These are phyloP conservation scores for Phaseolus coccineus DNA, from an alignment of 331 rosid genomes.

Conservation along the genomic window DNA sequence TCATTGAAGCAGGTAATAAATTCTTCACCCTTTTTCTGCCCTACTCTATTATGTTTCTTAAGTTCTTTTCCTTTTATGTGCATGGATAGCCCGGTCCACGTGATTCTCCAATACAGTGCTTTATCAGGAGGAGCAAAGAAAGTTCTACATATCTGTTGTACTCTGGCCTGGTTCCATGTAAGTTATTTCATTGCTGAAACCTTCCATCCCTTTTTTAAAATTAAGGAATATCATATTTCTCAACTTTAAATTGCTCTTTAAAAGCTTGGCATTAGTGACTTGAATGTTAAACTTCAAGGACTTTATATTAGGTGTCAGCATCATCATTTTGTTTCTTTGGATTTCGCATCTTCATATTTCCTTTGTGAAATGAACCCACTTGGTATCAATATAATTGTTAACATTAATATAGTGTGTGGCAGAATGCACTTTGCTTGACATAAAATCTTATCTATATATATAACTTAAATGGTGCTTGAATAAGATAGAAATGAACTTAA, in stretches of 20 bases:
- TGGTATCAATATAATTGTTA: constrained; percentile 1
- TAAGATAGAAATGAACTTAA: neutral
- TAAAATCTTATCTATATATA: constrained; percentile 1
- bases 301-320: neutral
- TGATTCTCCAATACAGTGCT: constrained; percentile 75
- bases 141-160: constrained; percentile 66
- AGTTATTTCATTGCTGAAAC: constrained; percentile 46
- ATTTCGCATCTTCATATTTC: neutral
- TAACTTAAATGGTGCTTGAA: neutral
- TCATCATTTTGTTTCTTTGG: neutral
- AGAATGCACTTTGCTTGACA: constrained; percentile 6
- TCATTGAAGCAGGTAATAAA: constrained; percentile 79
- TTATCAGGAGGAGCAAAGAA: constrained; percentile 73
- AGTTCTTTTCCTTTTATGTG: constrained; percentile 26
- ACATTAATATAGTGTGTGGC: neutral
- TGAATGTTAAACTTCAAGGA: constrained; percentile 23
- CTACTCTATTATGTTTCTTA: constrained; percentile 8
- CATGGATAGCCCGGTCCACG: constrained; percentile 79
- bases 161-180: constrained; percentile 74
- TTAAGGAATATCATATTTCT: neutral
- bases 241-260: constrained; percentile 2
- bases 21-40: constrained; percentile 3
- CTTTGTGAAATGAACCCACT: constrained; percentile 11
- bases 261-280: constrained; percentile 19
- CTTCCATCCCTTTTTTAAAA: constrained; percentile 32